Evolutionary conservation across 371 early-diverging fungal genomes (phyloP).

Genomic region (Zancudomyces culisetae): DNA sequence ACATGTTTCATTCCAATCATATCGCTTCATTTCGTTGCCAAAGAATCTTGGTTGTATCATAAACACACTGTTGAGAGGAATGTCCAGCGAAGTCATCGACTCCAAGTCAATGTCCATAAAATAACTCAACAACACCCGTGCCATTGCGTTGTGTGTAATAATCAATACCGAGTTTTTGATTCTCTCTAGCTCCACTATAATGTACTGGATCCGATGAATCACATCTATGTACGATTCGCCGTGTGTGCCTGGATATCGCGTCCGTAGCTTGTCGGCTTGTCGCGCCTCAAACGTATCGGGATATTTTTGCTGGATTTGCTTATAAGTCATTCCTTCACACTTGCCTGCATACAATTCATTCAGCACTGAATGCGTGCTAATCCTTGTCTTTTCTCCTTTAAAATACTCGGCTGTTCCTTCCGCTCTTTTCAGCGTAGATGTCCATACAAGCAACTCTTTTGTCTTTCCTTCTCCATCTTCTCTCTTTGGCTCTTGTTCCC

Average conservation of each 20-base stretch:
- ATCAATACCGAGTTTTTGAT: constrained; percentile 75
- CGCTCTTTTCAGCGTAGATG: constrained; percentile 74
- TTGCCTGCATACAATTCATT: constrained; percentile 92
- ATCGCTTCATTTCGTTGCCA: constrained; percentile 11
- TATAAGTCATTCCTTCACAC: constrained; percentile 96
- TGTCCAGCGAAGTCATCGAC: constrained; percentile 76
- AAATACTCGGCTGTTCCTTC: constrained; percentile 55
- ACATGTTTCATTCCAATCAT: background rate
- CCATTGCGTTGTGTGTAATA: constrained; percentile 80
- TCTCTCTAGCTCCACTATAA: constrained; percentile 92
- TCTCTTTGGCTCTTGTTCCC: background rate
- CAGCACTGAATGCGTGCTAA: constrained; percentile 54
- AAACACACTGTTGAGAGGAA: constrained; percentile 64
- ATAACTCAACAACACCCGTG: constrained; percentile 78
- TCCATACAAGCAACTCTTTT: constrained; percentile 54
- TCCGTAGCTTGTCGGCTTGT: constrained; percentile 84
- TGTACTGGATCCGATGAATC: constrained; percentile 66
- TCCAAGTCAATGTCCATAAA: constrained; percentile 75
- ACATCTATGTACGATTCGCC: constrained; percentile 87
- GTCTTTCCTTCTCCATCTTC: background rate
- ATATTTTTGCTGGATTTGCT: constrained; percentile 61
- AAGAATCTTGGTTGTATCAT: constrained; percentile 22
- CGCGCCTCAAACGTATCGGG: constrained; percentile 72
- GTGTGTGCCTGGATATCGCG: constrained; percentile 59
- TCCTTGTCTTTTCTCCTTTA: constrained; percentile 12